A percentile compares a stretch with the other conserved stretches of the same genome.
Evolutionary conservation across 257 asterid species (phyloP).

Genomic region (Lavandula angustifolia): DNA sequence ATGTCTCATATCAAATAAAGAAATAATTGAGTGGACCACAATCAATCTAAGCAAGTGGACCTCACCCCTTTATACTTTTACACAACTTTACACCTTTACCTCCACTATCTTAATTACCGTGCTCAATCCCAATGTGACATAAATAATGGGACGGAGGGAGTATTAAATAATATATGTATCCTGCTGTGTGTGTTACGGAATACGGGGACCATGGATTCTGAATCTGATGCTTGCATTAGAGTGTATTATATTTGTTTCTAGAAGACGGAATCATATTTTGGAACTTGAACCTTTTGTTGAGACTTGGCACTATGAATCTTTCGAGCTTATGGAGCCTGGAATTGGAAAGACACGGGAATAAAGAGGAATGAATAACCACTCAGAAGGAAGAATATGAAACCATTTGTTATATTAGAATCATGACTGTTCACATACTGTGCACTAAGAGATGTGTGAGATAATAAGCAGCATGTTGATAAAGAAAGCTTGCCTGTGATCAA

Average conservation of each 20-base stretch:
- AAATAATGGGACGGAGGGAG: no score
- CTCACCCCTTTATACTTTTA: no score
- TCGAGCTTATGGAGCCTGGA: slow-evolving; percentile 38
- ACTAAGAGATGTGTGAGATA: slow-evolving; percentile 13
- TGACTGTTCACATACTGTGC: slow-evolving; percentile 32
- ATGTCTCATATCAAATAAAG: no score
- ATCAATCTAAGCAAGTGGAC: no score
- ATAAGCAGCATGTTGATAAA: slow-evolving; percentile 26
- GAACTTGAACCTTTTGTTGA: slow-evolving; percentile 37
- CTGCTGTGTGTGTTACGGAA: slow-evolving; percentile 42
- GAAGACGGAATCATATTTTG: slow-evolving; percentile 39
- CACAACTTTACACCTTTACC: no score
- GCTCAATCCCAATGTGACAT: no score
- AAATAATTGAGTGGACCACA: no score
- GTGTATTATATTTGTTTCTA: slow-evolving; percentile 41
- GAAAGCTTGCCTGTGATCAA: slow-evolving; percentile 13
- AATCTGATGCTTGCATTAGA: slow-evolving; percentile 59
- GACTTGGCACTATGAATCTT: slow-evolving; percentile 33
- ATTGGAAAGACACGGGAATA: slow-evolving; percentile 28
- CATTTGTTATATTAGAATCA: slow-evolving; percentile 33
- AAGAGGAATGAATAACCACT: slow-evolving; percentile 34
- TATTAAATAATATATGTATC: slow-evolving; percentile 39
- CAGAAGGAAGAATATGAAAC: slow-evolving; percentile 35
- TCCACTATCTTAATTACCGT: no score
- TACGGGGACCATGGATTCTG: slow-evolving; percentile 54